Percentiles rank a stretch among this genome's conserved stretches.
Evolutionary conservation across 345 rosid species (phyloP).

Genomic region (Garcia nutans): DNA sequence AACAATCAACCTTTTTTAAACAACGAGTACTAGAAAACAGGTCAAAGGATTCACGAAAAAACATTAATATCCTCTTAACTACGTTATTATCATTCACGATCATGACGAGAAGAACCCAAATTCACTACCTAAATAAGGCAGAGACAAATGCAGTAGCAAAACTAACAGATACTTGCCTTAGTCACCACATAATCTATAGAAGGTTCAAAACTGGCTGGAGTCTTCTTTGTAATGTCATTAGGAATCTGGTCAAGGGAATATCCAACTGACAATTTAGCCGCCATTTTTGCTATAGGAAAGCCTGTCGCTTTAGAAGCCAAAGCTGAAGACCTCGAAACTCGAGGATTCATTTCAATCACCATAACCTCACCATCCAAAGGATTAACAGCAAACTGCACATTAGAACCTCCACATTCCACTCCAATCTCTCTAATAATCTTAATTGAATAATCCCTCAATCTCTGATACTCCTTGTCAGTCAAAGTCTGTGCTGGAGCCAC

Average conservation of each 20-base stretch:
- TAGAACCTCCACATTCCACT: constrained; percentile 98
- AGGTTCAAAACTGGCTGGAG: constrained; percentile 98
- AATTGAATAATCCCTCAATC: constrained; percentile 86
- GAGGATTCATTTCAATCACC: constrained; percentile 98
- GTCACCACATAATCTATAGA: constrained; percentile 97
- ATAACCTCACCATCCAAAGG: constrained; percentile 97
- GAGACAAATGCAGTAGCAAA: not conserved
- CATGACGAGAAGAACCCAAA: not conserved
- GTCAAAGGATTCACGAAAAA: not conserved
- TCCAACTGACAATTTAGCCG: constrained; percentile 93
- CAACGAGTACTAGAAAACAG: not conserved
- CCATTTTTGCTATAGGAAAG: constrained; percentile 98
- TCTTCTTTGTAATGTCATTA: constrained; percentile 94
- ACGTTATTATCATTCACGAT: not conserved
- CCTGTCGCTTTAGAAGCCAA: constrained; percentile 98
- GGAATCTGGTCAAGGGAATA: constrained; percentile 96
- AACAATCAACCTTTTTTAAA: not conserved
- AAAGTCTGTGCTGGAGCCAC: constrained; percentile 98
- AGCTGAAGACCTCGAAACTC: constrained; percentile 96
- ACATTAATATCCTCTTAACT: not conserved
- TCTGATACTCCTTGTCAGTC: constrained; percentile 93
- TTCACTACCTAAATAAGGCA: not conserved
- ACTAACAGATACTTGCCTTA: constrained; percentile 48
- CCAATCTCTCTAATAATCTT: constrained; percentile 96
- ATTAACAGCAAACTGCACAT: constrained; percentile 95